Conservation (phyloP, 768 basidiomycete species). For the Imleria badia region DNA sequence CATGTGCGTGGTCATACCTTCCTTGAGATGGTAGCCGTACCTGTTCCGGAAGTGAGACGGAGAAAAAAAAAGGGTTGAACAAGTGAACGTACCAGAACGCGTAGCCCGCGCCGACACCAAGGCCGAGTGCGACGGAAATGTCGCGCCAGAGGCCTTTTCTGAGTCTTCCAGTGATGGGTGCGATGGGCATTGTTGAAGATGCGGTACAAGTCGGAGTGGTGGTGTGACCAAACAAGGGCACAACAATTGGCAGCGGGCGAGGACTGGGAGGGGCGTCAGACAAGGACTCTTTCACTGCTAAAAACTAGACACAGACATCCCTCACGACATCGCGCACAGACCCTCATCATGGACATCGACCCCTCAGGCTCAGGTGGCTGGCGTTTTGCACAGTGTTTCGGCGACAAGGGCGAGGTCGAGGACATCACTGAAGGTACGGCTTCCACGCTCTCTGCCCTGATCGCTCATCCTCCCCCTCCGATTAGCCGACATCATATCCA, state of each 20-base stretch:
- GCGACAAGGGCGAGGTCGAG: conserved; percentile 99
- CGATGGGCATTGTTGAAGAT: conserved; percentile 66
- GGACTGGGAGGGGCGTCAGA: conserved; percentile 22
- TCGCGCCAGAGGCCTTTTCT: conserved; percentile 93
- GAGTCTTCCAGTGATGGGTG: conserved; percentile 91
- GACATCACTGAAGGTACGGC: conserved; percentile 96
- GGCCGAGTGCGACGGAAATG: conserved; percentile 67
- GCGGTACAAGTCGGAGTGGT: conserved; percentile 31
- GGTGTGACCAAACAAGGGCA: conserved; percentile 31
- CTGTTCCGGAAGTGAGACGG: conserved; percentile 34
- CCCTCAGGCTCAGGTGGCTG: conserved; percentile 84
- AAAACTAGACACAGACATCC: conserved; percentile 10
- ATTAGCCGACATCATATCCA: conserved; percentile 99
- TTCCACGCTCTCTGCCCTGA: conserved; percentile 11
- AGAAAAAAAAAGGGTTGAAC: conserved; percentile 14
- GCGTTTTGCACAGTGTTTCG: conserved; percentile 99
- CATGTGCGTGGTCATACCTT: conserved; percentile 47
- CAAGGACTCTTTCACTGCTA: conserved; percentile 16
- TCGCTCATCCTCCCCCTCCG: conserved; percentile 10
- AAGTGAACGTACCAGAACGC: conserved; percentile 71
- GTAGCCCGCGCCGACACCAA: conserved; percentile 74
- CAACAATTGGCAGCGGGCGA: conserved; percentile 29
- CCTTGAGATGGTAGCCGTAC: conserved; percentile 81
- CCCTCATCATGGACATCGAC: conserved; percentile 73
- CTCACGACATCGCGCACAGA: conserved; percentile 11